Evolutionary conservation across 2,329 filamentous ascomycete species (phyloP), one percentile per base, ranked within the genome.

Genomic region (Calonectria multiphialidica): DNA sequence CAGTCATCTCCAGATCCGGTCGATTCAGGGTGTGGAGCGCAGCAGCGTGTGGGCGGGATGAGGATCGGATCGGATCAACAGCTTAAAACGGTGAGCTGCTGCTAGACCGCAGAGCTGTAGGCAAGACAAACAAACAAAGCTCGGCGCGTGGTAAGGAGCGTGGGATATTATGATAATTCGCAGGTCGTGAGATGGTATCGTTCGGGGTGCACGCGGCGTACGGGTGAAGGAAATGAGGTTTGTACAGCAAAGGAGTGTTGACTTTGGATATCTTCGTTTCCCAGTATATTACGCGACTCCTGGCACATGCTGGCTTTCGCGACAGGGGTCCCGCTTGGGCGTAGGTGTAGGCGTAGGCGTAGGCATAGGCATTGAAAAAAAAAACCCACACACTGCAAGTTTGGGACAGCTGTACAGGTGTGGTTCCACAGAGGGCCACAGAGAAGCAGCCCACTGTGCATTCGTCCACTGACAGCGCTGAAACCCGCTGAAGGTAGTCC

Each of bases 281-380:
- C 76, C 74, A 74, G 75, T 71, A 77, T 76, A 59, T 37, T 75
- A 79, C 78, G 78, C 78, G 78, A 79, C 77, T 47, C 44, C 44
- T 47, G 44, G 44, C 44, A 47, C 44, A 47, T 47, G 44, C 44
- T 47, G 44, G 44, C 74, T 81, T 80, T 83, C 80, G 80, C 80
- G 79, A 81, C 73, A 67, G 66, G 66, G 71, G 44, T 47, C 77
- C 77, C 71, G 76, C 77, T 80, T 81, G 79, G 82, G 81, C 82
- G 74, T 77, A 79, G 78, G 72, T 70, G 74, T 75, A 37, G 50
- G 45, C 59, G 35, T 53, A 69, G 50, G 35, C 35, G 12, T 3
- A 37, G 35, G 13, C n/a, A n/a, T 44, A 50, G 15, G 49, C 49
- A 28, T 55, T n/a, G 40, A 18, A 15, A 42, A 42, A 18, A 18